Evolutionary conservation across 2,329 filamentous ascomycete genomes (phyloP), one percentile per base, ranked within the genome.

Genomic region (Stemphylium vesicarium): DNA sequence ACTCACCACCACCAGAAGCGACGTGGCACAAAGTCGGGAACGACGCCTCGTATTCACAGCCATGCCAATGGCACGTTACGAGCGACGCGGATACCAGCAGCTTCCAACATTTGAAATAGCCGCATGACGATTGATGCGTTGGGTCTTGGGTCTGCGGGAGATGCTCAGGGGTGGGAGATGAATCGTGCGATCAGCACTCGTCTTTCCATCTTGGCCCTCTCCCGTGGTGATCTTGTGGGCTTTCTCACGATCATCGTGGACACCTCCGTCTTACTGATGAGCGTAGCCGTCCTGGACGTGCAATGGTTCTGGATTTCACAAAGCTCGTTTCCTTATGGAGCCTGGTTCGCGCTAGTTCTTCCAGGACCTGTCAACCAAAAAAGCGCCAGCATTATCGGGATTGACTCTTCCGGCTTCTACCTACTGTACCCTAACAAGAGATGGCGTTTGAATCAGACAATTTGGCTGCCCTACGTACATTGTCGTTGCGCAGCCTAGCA

Each of bases 11-110:
- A 53, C 9, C 36, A 20, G 38, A 57, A 38, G 50, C 50, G 48
- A 45, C 50, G 54, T 63, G 29, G 32, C 57, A 62, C 59, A 57
- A 29, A 29, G 53, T 53, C 39, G 46, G 53, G 33, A n/a, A 44
- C n/a, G 15, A 50, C 12, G 43, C 31, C 38, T 46, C 51, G 51
- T 50, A 35, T 52, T 54, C 56, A 59, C 47, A 41, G n/a, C n/a
- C n/a, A n/a, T n/a, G n/a, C n/a, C n/a, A n/a, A n/a, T n/a, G n/a
- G n/a, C n/a, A n/a, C n/a, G n/a, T n/a, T n/a, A 41, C 45, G 50
- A 62, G 44, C 60, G 53, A 60, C 56, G 50, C 50, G 43, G 47
- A 32, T 42, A 38, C 29, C n/a, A 41, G 41, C 41, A 46, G 43
- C 53, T 32, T 32, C 24, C 22, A 11, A 15, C 4, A 45, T 36